phyloP scores from a whole-genome alignment of 225 moss, liverwort and hornwort species.

The Pleurozium schreberi region DNA sequence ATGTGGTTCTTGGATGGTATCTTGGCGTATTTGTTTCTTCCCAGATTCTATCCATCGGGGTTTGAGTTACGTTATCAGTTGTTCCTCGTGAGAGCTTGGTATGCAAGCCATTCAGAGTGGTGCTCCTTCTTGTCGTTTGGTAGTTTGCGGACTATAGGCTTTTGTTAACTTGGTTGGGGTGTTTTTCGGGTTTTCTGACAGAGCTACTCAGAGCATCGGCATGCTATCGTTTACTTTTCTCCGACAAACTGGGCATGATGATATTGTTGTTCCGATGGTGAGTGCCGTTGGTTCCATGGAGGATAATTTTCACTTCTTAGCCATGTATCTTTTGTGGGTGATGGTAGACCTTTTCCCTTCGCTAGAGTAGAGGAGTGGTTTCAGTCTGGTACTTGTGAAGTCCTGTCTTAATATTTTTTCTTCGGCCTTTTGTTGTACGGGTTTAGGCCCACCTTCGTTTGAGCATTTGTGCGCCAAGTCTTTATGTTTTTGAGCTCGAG shows the following conservation, averaged over 20 bases:
- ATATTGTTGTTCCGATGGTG: slow-evolving; percentile 90
- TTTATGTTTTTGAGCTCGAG: background rate
- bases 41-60: background rate
- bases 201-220: slow-evolving; percentile 73
- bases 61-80: background rate
- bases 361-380: background rate
- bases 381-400: background rate
- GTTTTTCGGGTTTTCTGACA: slow-evolving; percentile 1
- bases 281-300: background rate
- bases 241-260: slow-evolving; percentile 67
- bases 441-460: background rate
- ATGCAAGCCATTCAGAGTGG: background rate
- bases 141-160: background rate
- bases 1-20: background rate
- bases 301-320: background rate
- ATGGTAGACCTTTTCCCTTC: background rate
- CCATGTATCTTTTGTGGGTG: background rate
- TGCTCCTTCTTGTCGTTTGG: background rate
- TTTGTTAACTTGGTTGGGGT: background rate
- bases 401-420: background rate
- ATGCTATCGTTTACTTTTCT: slow-evolving; percentile 65
- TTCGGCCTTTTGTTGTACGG: background rate
- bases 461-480: background rate
- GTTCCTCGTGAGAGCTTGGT: background rate
- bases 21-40: background rate